Base-by-base conservation (phyloP, 2,329 filamentous ascomycete genomes). In the Aaosphaeria arxii region DNA sequence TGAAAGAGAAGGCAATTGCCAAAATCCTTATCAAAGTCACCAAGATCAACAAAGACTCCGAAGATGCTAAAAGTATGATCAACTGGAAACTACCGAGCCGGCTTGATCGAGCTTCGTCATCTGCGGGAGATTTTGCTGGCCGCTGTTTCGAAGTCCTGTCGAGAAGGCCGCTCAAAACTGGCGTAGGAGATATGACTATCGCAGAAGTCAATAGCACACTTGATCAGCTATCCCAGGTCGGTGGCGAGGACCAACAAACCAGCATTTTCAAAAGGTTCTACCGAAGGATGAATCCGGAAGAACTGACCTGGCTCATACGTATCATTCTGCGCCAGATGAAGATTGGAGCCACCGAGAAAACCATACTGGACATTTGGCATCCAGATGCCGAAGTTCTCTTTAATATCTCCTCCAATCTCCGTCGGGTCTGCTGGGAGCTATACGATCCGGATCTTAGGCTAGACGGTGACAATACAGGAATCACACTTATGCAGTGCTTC, bases 381-480 rank as follows among this genome's bases (percentile, higher is more conserved):
- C 73, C 74, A n/a, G 76, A 79, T 52, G 77, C 76, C 4, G 76
- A 79, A 47, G 74, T 70, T 9, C 63, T 79, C 0, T 97, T 95
- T 71, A 95, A 87, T 62, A 89, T 96, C 4, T 96, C 91, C 0
- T 96, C 90, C 11, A 96, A 88, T 61, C 76, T 99, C 48, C 83
- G 89, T 5, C 82, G 91, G 35, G 92, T 99, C 0, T 99, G 94
- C 63, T 97, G 94, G 92, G 91, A 97, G 66, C 75, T 99, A 3
- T 83, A 82, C 57, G 85, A 96, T 63, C 86, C 86, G 0, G 76
- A 80, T 35, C 70, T 89, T 7, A 82, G 88, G 4, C 78, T 99
- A 2, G 84, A 90, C 55, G 84, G 84, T 33, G 87, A 90, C 28
- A 84, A 91, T 45, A 81, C 84, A 1, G 86, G 87, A 0, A 85